Conservation (phyloP, 202 grass and related monocot species). For the Dendrocalamus latiflorus region DNA sequence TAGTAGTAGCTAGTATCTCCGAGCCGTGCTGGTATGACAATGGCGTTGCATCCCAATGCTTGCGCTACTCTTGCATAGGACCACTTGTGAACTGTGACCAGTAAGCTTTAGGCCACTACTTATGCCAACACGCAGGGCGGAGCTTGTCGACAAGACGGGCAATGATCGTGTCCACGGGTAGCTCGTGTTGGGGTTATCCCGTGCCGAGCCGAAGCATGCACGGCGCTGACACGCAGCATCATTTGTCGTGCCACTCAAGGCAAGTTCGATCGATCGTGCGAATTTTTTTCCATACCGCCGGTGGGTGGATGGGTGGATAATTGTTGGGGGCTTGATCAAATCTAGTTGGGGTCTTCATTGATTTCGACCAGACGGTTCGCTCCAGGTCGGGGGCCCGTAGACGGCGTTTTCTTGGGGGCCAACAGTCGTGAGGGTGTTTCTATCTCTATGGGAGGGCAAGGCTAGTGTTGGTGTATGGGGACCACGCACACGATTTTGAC, state of each 20-base stretch:
- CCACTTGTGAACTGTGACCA: background rate
- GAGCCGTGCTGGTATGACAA: background rate
- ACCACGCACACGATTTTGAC: too few relatives aligned
- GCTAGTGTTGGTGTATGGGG: too few relatives aligned
- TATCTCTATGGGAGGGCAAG: too few relatives aligned
- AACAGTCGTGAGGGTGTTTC: too few relatives aligned
- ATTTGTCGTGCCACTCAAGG: background rate
- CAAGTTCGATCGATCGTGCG: background rate
- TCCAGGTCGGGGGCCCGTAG: too few relatives aligned
- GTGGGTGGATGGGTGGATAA: too few relatives aligned
- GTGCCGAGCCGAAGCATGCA: background rate
- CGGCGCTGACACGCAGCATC: background rate
- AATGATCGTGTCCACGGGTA: background rate
- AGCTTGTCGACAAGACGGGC: background rate
- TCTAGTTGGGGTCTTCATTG: too few relatives aligned
- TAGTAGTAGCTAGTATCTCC: background rate
- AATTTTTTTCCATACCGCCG: background rate
- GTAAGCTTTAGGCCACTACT: background rate
- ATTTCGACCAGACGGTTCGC: too few relatives aligned
- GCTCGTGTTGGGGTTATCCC: background rate
- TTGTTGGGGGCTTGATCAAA: too few relatives aligned
- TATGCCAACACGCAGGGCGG: background rate
- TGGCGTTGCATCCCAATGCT: background rate
- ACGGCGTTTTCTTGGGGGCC: too few relatives aligned
- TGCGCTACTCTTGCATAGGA: background rate